These are phyloP conservation scores for Fusarium ramigenum DNA, from an alignment of 2,329 filamentous ascomycete genomes.

Conservation along the genomic window DNA sequence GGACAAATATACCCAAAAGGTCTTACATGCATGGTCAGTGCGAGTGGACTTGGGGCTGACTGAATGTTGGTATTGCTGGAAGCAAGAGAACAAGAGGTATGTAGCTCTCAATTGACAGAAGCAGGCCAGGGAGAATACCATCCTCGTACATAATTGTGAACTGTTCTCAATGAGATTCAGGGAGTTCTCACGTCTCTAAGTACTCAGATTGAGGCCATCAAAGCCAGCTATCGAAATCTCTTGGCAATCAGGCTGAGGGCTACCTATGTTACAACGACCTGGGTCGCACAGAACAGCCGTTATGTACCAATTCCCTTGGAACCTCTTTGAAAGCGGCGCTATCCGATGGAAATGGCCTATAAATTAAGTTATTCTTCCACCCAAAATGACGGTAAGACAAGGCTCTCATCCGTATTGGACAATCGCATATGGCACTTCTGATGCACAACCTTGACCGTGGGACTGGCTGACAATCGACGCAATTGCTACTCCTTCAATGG, in stretches of 20 bases:
- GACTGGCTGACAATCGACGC: too few species aligned
- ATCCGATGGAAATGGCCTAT: background rate
- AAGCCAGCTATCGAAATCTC: background rate
- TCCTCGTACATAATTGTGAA: background rate
- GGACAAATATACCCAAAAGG: background rate
- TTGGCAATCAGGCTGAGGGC: background rate
- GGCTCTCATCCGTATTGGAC: background rate
- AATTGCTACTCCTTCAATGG: background rate
- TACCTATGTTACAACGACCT: background rate
- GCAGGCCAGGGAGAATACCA: background rate
- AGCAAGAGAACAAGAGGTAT: background rate
- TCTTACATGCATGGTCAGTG: background rate
- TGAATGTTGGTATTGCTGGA: background rate
- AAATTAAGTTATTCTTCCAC: background rate
- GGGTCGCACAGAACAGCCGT: background rate
- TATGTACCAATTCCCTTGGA: background rate
- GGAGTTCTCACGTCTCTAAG: background rate
- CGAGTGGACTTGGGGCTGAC: background rate
- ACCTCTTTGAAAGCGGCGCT: background rate
- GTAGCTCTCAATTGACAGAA: background rate
- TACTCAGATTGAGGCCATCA: background rate
- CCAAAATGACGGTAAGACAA: background rate
- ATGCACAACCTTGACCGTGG: background rate
- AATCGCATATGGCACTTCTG: background rate
- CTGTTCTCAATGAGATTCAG: background rate